These are phyloP conservation scores for Saitozyma podzolica DNA, from an alignment of 768 basidiomycete genomes.

Conservation along the genomic window DNA sequence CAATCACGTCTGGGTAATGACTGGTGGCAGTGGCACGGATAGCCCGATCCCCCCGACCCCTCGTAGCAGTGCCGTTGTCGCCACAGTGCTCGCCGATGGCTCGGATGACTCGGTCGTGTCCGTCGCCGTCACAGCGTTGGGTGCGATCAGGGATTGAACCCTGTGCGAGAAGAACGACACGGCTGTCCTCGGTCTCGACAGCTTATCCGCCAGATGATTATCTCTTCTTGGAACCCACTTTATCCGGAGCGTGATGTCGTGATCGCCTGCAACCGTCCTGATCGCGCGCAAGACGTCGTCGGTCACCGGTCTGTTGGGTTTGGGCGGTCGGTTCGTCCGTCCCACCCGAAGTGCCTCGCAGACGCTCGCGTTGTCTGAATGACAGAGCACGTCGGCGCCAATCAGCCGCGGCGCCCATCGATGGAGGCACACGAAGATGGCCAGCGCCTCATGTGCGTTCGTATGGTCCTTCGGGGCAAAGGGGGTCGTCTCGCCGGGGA, in stretches of 20 bases:
- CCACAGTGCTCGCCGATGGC: too few species aligned
- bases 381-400: not conserved
- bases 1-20: too few species aligned
- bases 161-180: too few species aligned
- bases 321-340: not conserved
- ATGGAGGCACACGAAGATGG: not conserved
- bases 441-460: constrained; percentile 1
- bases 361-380: constrained; percentile 2
- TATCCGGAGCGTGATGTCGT: not conserved
- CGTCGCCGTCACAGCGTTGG: too few species aligned
- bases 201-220: constrained; percentile 3
- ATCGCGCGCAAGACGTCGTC: not conserved
- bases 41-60: too few species aligned
- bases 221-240: not conserved
- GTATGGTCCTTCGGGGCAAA: not conserved
- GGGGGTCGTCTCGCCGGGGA: not conserved
- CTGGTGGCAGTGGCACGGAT: too few species aligned
- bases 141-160: too few species aligned
- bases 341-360: not conserved
- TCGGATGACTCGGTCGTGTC: too few species aligned
- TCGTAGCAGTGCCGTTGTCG: too few species aligned
- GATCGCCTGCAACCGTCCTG: not conserved
- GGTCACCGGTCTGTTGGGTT: not conserved
- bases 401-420: not conserved
- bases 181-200: not conserved